Base-by-base conservation (phyloP, 768 basidiomycete species). In the Rhizopogon roseolus region DNA sequence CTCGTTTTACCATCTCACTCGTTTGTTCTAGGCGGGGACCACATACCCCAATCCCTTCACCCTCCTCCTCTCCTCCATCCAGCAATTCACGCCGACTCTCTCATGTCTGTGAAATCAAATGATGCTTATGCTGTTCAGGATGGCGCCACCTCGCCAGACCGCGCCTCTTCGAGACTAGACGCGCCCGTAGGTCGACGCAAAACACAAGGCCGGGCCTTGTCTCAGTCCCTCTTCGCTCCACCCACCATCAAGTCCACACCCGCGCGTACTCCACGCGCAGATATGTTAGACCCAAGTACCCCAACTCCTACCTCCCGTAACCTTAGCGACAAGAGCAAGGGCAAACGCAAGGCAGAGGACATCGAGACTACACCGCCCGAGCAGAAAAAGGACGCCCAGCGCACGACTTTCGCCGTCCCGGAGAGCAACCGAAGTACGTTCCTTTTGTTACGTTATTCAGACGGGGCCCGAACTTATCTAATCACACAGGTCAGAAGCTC, bases 281-380 rank as follows among this genome's bases (percentile, higher is more conserved):
- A 58, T 25, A 58, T 60, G 27, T 29, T 55, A 25, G 60, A 56
- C n/a, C 66, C 70, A n/a, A 61, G 65, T 40, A 72, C 69, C 50
- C 69, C 63, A 39, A 64, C 70, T 42, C 64, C 73, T 53, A 65
- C 61, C 55, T 49, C 65, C 52, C 67, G 71, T 56, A 60, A 60
- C 40, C 54, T 60, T 3, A 67, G 70, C 50, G 68, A 75, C 54
- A 69, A 65, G 54, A 63, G 68, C 34, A 81, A 75, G 60, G 84
- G 84, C 6, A 90, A 90, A 66, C 74, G 88, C 56, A 90, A 89
- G 64, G 86, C 85, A 6, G 85, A 86, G 41, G 87, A 88, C 58
- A 72, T 82, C n/a, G 85, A 84, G 55, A 71, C 77, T 32, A 86
- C 87, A 3, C 85, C 86, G 34, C 84, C 86, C 6, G 85, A 86